Conservation (phyloP, 352 stramenopile genomes). For the Phytophthora cryptogea region DNA sequence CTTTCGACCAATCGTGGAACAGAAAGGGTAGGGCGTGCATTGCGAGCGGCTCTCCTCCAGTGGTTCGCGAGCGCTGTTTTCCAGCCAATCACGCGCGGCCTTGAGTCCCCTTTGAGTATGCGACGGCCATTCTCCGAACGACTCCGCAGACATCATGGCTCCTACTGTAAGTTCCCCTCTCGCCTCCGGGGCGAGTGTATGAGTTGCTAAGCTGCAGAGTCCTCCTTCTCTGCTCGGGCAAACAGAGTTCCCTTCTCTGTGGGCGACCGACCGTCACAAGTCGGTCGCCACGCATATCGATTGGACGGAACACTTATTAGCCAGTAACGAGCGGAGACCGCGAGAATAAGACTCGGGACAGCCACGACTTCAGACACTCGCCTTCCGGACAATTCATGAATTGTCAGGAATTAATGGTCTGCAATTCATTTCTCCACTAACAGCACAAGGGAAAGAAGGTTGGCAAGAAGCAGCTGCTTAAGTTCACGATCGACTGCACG, state of each 20-base stretch:
- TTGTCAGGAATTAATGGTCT: conserved; percentile 8
- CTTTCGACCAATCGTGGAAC: conserved; percentile 45
- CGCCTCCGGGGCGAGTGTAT: conserved; percentile 35
- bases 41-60: conserved; percentile 32
- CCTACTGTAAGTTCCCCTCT: conserved; percentile 54
- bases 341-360: neutral
- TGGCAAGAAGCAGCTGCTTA: conserved; percentile 90
- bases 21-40: neutral
- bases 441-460: conserved; percentile 89
- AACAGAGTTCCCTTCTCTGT: conserved; percentile 92
- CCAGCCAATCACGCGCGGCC: conserved; percentile 28
- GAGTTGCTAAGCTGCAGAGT: conserved; percentile 89
- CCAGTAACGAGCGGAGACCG: neutral
- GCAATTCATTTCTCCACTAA: neutral
- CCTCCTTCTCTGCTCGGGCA: conserved; percentile 86
- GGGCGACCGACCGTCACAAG: conserved; percentile 25
- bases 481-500: conserved; percentile 95
- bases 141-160: conserved; percentile 54
- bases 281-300: conserved; percentile 52
- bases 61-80: conserved; percentile 29
- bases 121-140: conserved; percentile 46
- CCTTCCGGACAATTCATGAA: conserved; percentile 15
- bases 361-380: conserved; percentile 27
- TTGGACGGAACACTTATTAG: conserved; percentile 25
- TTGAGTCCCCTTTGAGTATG: too few relatives aligned